Conservation (phyloP, 1,139 yeast species). For the Blastobotrys apis region DNA sequence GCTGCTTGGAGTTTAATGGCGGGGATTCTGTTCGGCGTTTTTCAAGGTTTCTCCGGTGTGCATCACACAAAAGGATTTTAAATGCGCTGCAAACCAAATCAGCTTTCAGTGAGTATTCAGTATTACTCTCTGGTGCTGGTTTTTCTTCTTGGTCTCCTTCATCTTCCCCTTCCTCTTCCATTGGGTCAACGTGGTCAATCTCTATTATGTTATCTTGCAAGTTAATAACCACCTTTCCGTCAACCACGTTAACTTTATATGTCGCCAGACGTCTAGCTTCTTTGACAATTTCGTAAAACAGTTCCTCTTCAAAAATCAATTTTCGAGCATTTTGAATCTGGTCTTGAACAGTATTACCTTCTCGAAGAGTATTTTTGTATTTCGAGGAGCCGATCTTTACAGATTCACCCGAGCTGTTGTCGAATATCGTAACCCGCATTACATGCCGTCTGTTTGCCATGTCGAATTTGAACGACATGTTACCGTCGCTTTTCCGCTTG, state of each 20-base stretch:
- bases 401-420: conserved; percentile 25
- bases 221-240: conserved; percentile 61
- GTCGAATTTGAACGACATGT: conserved; percentile 33
- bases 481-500: conserved; percentile 38
- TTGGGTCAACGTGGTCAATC: conserved; percentile 52
- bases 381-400: conserved; percentile 26
- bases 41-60: conserved; percentile 50
- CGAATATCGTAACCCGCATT: conserved; percentile 39
- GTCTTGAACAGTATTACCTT: conserved; percentile 24
- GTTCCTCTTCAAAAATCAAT: conserved; percentile 80
- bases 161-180: conserved; percentile 19
- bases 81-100: conserved; percentile 51
- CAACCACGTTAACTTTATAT: conserved; percentile 63
- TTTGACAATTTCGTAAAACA: conserved; percentile 62
- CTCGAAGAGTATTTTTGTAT: conserved; percentile 16
- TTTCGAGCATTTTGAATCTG: conserved; percentile 46
- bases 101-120: conserved; percentile 37
- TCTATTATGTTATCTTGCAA: conserved; percentile 65
- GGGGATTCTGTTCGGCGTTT: conserved; percentile 37
- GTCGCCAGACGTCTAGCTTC: conserved; percentile 74
- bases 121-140: conserved; percentile 17
- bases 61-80: conserved; percentile 58
- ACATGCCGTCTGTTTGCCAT: conserved; percentile 31
- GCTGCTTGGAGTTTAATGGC: conserved; percentile 31
- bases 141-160: conserved; percentile 17